phyloP scores from a whole-genome alignment of 179 eudicot genomes.

The Silene noctiflora region DNA sequence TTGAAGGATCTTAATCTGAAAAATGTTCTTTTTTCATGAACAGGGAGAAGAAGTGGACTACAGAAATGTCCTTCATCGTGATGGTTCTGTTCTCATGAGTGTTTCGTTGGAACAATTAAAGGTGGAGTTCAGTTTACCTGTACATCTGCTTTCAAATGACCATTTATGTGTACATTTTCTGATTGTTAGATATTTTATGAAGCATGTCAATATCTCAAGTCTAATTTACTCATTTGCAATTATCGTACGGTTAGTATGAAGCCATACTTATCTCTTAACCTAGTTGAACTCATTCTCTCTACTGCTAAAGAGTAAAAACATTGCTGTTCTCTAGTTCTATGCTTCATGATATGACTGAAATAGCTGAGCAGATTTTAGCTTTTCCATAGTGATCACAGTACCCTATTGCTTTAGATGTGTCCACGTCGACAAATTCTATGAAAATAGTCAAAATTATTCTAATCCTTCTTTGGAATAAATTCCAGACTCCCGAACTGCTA shows the following conservation, averaged over 20 bases:
- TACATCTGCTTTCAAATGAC: slow-evolving; percentile 1
- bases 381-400: neutral
- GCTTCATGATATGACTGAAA: neutral
- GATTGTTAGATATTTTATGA: neutral
- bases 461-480: slow-evolving; percentile 7
- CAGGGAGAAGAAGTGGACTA: slow-evolving; percentile 96
- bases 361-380: neutral
- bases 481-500: slow-evolving; percentile 82
- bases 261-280: neutral
- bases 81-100: slow-evolving; percentile 97
- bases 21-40: slow-evolving; percentile 2
- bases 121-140: slow-evolving; percentile 33
- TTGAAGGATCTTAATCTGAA: slow-evolving; percentile 2
- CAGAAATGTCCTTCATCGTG: slow-evolving; percentile 94
- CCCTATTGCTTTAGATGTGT: neutral
- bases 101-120: slow-evolving; percentile 77
- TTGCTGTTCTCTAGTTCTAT: neutral
- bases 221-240: neutral
- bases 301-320: too few relatives aligned
- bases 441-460: slow-evolving; percentile 6
- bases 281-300: slow-evolving; percentile 2
- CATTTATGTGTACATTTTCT: neutral
- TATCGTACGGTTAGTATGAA: slow-evolving; percentile 2
- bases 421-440: neutral
- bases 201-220: neutral